A percentile compares a stretch with the other conserved stretches of the same genome.
Conservation (phyloP, 2,329 filamentous ascomycete genomes). For the Epichloe scottii region DNA sequence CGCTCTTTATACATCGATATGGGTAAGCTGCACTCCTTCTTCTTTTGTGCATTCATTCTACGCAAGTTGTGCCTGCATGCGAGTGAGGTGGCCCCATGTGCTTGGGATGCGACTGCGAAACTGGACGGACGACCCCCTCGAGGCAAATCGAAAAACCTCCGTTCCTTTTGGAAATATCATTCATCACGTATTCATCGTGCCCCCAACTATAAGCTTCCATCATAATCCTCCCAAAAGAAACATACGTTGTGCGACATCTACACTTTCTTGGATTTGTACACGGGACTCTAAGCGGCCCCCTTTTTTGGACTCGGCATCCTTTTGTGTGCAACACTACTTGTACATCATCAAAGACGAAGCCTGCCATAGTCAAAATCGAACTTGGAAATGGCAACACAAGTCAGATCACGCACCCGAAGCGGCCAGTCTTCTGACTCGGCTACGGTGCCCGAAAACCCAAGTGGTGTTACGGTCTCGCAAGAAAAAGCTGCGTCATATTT, state of each 20-base stretch:
- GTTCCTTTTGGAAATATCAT: constrained; percentile 1
- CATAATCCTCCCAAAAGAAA: constrained; percentile 18
- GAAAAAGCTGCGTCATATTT: constrained; percentile 6
- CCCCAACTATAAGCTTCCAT: background rate
- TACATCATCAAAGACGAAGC: background rate
- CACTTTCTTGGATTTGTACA: constrained; percentile 29
- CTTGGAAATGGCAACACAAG: constrained; percentile 30
- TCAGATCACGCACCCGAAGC: constrained; percentile 34
- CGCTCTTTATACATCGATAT: constrained; percentile 28
- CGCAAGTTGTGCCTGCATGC: constrained; percentile 2
- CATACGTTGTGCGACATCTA: constrained; percentile 31
- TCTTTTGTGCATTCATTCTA: constrained; percentile 2
- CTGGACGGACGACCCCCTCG: constrained; percentile 6
- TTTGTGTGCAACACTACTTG: constrained; percentile 12
- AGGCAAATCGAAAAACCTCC: constrained; percentile 3
- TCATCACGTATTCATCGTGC: constrained; percentile 8
- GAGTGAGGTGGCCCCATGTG: constrained; percentile 12
- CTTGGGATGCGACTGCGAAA: constrained; percentile 10
- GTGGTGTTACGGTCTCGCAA: constrained; percentile 15
- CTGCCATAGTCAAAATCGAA: constrained; percentile 19
- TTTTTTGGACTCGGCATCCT: constrained; percentile 21
- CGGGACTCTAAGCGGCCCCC: constrained; percentile 2
- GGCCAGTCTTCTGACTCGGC: constrained; percentile 21
- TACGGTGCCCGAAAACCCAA: constrained; percentile 20
- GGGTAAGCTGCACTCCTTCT: constrained; percentile 27